A percentile compares a stretch with the other conserved stretches of the same genome.
Conservation (phyloP, 306 rosid genomes). For the Quercus robur region DNA sequence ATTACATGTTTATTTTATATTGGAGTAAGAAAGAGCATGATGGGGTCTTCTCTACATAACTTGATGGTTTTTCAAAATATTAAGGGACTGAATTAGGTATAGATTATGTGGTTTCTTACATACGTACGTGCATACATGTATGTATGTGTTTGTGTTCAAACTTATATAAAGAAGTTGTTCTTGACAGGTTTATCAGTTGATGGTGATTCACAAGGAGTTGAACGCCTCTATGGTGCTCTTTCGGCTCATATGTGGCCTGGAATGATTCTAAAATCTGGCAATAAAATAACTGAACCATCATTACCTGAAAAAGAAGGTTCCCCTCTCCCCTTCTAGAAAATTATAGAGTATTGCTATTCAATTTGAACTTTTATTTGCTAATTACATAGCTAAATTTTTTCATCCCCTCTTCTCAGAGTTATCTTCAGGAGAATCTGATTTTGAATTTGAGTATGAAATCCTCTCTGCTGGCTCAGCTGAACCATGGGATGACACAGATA, state of each 20-base stretch:
- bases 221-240: constrained; percentile 82
- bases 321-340: background rate
- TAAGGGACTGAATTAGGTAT: too few species aligned
- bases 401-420: constrained; percentile 40
- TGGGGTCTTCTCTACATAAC: background rate
- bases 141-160: background rate
- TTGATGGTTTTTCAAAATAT: too few species aligned
- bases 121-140: background rate
- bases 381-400: constrained; percentile 23
- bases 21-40: background rate
- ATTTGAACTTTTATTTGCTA: background rate
- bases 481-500: constrained; percentile 65
- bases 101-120: too few species aligned
- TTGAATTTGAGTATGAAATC: constrained; percentile 72
- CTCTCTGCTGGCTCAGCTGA: constrained; percentile 68
- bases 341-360: background rate
- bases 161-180: constrained; percentile 8
- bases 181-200: constrained; percentile 72
- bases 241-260: constrained; percentile 97
- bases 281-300: constrained; percentile 59
- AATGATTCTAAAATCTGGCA: constrained; percentile 82
- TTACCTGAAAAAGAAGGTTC: constrained; percentile 69
- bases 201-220: constrained; percentile 90
- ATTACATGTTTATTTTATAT: background rate
- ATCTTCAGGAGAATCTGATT: constrained; percentile 88